Conservation (phyloP, 1,284 basidiomycete species). For the Apiotrichum gamsii region DNA sequence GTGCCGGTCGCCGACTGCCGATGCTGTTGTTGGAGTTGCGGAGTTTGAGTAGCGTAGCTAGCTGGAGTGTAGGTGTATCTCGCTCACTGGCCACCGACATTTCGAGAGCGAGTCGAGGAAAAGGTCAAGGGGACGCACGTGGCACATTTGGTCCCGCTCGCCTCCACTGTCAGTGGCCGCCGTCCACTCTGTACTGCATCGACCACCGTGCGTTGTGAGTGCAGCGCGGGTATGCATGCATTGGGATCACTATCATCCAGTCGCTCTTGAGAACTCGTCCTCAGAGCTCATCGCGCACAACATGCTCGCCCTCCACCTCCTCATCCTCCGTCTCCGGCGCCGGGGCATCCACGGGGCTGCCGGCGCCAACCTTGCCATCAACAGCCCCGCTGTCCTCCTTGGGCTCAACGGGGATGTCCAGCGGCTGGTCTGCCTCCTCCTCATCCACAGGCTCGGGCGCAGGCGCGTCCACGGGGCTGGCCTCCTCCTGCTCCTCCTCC, state of each 20-base stretch:
- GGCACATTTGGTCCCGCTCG: background rate
- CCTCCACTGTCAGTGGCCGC: background rate
- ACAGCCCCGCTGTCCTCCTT: slow-evolving; percentile 2
- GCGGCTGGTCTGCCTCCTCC: background rate
- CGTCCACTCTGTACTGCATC: background rate
- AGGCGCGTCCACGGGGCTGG: slow-evolving; percentile 53
- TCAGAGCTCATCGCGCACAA: slow-evolving; percentile 14
- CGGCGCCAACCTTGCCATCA: background rate
- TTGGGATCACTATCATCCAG: background rate
- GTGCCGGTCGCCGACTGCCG: background rate
- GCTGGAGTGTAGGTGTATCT: no score
- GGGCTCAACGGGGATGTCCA: background rate
- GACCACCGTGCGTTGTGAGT: background rate
- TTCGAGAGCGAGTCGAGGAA: background rate
- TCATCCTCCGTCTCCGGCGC: background rate
- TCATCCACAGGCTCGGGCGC: slow-evolving; percentile 9
- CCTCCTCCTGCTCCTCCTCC: slow-evolving; percentile 37
- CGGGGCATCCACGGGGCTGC: background rate
- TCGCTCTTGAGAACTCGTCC: background rate
- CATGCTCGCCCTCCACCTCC: slow-evolving; percentile 1
- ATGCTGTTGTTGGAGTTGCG: no score
- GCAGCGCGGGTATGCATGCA: background rate
- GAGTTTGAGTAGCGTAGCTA: no score
- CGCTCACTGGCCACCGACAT: background rate
- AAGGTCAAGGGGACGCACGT: background rate